Evolutionary conservation across 768 basidiomycete species (phyloP).

Genomic region (Stropharia rugosoannulata): DNA sequence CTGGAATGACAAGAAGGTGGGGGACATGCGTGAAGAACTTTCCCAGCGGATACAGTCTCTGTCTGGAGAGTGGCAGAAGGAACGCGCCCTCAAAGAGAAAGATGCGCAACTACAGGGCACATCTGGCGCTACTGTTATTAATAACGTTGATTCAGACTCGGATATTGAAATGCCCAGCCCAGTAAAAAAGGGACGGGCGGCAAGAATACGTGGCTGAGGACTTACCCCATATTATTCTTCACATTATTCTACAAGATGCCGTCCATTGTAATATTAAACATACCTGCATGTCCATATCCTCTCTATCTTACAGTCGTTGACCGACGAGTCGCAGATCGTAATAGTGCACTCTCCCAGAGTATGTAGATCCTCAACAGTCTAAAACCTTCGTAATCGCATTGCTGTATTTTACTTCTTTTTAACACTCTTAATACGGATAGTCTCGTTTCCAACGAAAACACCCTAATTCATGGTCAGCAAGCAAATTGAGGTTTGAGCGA

Average conservation of each 20-base stretch:
- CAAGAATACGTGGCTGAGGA: conserved; percentile 3
- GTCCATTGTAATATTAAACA: background rate
- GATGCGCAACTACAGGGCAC: conserved; percentile 35
- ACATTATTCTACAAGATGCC: too few species aligned
- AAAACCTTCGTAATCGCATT: background rate
- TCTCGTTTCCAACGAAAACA: conserved; percentile 92
- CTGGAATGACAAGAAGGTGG: conserved; percentile 55
- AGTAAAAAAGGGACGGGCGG: conserved; percentile 3
- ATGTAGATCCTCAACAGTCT: too few species aligned
- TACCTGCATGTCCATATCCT: too few species aligned
- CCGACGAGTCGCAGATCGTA: too few species aligned
- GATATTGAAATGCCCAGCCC: conserved; percentile 36
- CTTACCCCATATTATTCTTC: background rate
- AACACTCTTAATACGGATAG: conserved; percentile 85
- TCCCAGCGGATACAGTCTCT: conserved; percentile 39
- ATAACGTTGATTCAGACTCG: conserved; percentile 35
- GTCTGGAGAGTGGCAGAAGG: conserved; percentile 54
- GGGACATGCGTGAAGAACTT: conserved; percentile 46
- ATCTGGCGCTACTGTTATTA: conserved; percentile 24
- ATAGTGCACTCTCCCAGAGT: too few species aligned
- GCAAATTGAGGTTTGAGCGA: background rate
- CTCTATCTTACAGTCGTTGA: too few species aligned
- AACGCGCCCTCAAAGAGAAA: conserved; percentile 38
- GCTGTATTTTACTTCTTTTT: conserved; percentile 82
- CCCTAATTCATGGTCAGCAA: conserved; percentile 49